Evolutionary conservation across 2,329 filamentous ascomycete species (phyloP).

Genomic region (Clonostachys byssicola): DNA sequence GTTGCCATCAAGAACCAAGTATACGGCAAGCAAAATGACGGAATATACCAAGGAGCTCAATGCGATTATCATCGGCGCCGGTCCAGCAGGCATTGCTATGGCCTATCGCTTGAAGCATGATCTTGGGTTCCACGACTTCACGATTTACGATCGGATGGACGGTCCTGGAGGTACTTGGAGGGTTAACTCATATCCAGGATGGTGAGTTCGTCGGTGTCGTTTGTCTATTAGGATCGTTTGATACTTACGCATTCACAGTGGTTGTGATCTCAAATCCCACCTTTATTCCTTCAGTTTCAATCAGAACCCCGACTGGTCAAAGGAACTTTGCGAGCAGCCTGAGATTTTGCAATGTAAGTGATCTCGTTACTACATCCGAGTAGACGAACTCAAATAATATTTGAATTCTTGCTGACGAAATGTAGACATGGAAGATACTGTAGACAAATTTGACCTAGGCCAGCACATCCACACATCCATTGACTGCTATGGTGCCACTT

Average conservation of each 20-base stretch:
- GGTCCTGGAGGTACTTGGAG: constrained; percentile 13
- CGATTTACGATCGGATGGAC: constrained; percentile 12
- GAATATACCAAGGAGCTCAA: not conserved
- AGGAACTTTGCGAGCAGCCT: constrained; percentile 21
- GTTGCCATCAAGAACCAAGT: too few relatives aligned
- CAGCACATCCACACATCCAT: constrained; percentile 10
- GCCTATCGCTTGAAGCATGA: constrained; percentile 10
- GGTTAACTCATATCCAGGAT: constrained; percentile 9
- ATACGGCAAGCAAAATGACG: too few relatives aligned
- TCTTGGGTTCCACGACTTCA: constrained; percentile 12
- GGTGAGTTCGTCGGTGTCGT: not conserved
- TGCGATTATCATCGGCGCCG: constrained; percentile 14
- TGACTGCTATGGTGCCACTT: constrained; percentile 13
- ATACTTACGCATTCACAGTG: constrained; percentile 1
- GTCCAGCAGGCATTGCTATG: constrained; percentile 11
- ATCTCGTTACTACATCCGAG: too few relatives aligned
- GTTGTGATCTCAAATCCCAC: constrained; percentile 12
- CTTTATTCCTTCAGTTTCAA: constrained; percentile 37
- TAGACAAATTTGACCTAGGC: constrained; percentile 10
- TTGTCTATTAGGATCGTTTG: not conserved
- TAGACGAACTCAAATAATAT: too few relatives aligned
- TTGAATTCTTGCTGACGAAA: too few relatives aligned
- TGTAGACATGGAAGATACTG: constrained; percentile 7
- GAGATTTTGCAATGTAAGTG: constrained; percentile 26
- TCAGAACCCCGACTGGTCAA: constrained; percentile 30